Evolutionary conservation across 352 stramenopile species (phyloP).

Genomic region (Aphanomyces euteiches): DNA sequence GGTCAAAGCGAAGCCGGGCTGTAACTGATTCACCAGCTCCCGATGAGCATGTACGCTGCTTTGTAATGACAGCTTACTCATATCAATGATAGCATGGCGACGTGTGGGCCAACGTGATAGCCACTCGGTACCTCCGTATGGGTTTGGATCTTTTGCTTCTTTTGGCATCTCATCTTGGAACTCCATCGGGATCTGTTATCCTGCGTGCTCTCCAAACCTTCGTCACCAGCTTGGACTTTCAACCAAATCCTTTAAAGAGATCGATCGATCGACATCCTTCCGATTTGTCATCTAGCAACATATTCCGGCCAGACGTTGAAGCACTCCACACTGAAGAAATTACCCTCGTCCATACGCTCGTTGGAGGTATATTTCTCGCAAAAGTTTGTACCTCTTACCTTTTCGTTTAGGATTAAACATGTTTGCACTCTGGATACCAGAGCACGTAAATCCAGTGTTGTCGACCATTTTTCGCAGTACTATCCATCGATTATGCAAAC

Average conservation of each 20-base stretch:
- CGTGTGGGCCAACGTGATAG: not conserved
- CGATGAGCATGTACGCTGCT: not conserved
- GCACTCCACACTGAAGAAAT: slow-evolving; percentile 63
- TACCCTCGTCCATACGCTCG: slow-evolving; percentile 50
- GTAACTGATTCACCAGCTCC: not conserved
- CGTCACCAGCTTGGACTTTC: slow-evolving; percentile 19
- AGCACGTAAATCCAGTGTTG: slow-evolving; percentile 32
- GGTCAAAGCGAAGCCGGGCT: slow-evolving; percentile 13
- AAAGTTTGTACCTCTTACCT: not conserved
- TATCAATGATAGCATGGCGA: not conserved
- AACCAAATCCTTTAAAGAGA: not conserved
- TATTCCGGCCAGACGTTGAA: not conserved
- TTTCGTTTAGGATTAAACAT: slow-evolving; percentile 41
- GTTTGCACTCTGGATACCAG: slow-evolving; percentile 47
- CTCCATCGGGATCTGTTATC: slow-evolving; percentile 42
- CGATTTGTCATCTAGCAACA: not conserved
- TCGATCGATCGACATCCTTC: not conserved
- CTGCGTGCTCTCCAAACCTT: slow-evolving; percentile 21
- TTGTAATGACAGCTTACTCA: not conserved
- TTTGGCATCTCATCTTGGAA: slow-evolving; percentile 55
- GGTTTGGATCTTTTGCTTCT: slow-evolving; percentile 66
- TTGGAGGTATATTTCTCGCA: slow-evolving; percentile 34
- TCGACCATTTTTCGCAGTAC: slow-evolving; percentile 5
- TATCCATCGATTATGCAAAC: slow-evolving; percentile 27
- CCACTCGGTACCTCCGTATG: slow-evolving; percentile 52